These are phyloP conservation scores for Eutrema japonicum DNA, from an alignment of 345 rosid species.

Conservation along the genomic window DNA sequence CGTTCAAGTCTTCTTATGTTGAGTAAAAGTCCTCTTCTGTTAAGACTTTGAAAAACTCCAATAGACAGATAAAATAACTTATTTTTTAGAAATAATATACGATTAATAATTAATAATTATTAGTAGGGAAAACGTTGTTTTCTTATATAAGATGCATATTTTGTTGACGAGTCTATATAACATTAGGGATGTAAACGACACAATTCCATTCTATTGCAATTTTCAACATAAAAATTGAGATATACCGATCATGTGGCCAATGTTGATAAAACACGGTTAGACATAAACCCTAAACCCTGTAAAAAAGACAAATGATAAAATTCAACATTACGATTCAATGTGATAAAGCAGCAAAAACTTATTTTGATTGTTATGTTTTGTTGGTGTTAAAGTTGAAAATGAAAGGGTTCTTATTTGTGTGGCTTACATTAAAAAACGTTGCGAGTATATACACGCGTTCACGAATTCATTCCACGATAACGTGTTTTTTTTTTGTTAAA, in stretches of 20 bases:
- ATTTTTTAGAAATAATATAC: neutral
- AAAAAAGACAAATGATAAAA: neutral
- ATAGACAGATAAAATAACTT: neutral
- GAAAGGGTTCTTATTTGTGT: constrained; percentile 24
- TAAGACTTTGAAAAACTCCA: neutral
- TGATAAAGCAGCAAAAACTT: neutral
- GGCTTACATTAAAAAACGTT: constrained; percentile 16
- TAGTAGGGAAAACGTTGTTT: neutral
- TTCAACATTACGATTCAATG: neutral
- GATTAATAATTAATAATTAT: neutral
- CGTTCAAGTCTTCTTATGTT: constrained; percentile 1
- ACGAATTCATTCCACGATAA: constrained; percentile 23
- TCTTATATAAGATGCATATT: neutral
- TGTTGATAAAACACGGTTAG: neutral
- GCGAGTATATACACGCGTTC: neutral
- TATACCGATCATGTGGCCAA: neutral
- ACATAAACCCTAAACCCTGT: neutral
- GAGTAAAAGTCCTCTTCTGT: neutral
- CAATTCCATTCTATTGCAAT: neutral
- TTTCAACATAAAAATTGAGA: neutral
- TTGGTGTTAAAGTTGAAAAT: constrained; percentile 8
- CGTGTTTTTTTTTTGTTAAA: neutral
- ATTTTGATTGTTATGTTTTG: neutral
- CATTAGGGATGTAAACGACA: neutral
- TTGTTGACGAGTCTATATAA: constrained; percentile 1